Conservation (phyloP, 345 rosid species). For the Microcos paniculata region DNA sequence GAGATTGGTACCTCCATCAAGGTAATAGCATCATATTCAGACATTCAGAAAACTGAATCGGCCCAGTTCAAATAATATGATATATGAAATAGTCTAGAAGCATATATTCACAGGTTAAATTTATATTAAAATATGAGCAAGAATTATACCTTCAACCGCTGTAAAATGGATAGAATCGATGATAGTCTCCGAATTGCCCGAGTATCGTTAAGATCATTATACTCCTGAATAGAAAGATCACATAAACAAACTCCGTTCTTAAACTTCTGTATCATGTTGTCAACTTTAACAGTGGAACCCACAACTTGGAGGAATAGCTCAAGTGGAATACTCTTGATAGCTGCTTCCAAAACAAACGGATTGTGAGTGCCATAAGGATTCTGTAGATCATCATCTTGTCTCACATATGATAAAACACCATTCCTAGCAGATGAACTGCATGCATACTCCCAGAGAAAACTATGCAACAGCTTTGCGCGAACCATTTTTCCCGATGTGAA, state of each 20-base stretch:
- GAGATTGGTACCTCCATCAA: neutral
- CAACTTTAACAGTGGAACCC: constrained; percentile 63
- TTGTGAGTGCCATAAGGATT: constrained; percentile 36
- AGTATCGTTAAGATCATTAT: constrained; percentile 61
- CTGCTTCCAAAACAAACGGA: constrained; percentile 67
- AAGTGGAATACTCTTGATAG: constrained; percentile 67
- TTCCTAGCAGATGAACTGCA: constrained; percentile 49
- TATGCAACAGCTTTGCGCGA: constrained; percentile 77
- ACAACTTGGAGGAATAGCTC: constrained; percentile 81
- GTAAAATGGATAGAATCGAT: constrained; percentile 59
- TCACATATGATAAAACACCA: constrained; percentile 40
- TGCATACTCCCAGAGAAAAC: constrained; percentile 68
- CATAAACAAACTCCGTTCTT: constrained; percentile 56
- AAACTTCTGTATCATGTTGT: constrained; percentile 66
- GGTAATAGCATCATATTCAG: neutral
- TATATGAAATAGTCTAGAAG: neutral
- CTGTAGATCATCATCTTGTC: constrained; percentile 23
- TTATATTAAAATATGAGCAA: constrained; percentile 4
- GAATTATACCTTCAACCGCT: constrained; percentile 61
- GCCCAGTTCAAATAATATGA: neutral
- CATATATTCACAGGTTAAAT: neutral
- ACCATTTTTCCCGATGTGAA: constrained; percentile 88
- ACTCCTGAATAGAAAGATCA: constrained; percentile 68
- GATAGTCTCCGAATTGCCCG: constrained; percentile 77
- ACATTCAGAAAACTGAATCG: neutral